phyloP scores from a whole-genome alignment of 2,329 filamentous ascomycete species.

The Lachnellula suecica region DNA sequence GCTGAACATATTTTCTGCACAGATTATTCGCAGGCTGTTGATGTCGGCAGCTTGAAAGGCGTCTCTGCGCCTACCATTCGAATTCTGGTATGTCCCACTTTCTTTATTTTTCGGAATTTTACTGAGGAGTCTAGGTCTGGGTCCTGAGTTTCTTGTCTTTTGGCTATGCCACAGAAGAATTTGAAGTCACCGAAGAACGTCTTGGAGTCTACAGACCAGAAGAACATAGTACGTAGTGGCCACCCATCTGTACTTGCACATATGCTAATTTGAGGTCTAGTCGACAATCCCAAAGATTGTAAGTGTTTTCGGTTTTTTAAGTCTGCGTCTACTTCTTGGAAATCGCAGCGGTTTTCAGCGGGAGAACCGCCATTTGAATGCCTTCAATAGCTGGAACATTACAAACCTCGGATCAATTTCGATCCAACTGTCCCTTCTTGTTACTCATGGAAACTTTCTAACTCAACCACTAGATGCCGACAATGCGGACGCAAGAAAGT shows the following conservation, averaged over 20 bases:
- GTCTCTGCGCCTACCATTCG: slow-evolving; percentile 77
- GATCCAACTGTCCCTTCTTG: no score
- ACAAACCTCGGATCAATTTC: no score
- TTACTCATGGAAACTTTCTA: no score
- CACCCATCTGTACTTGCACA: background rate
- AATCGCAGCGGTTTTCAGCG: no score
- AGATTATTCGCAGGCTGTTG: slow-evolving; percentile 82
- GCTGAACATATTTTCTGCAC: no score
- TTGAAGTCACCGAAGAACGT: slow-evolving; percentile 78
- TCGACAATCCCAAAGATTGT: slow-evolving; percentile 67
- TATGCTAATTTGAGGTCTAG: background rate
- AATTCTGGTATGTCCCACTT: slow-evolving; percentile 54
- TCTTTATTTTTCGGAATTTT: background rate
- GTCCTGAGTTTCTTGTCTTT: slow-evolving; percentile 79
- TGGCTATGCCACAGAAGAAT: slow-evolving; percentile 83
- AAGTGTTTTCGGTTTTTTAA: background rate
- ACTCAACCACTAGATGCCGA: slow-evolving; percentile 58
- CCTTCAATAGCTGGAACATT: no score
- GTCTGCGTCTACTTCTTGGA: no score
- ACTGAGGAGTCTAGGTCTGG: slow-evolving; percentile 55
- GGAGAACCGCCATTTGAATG: no score
- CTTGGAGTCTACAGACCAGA: slow-evolving; percentile 80
- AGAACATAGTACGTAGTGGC: slow-evolving; percentile 46
- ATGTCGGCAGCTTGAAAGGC: slow-evolving; percentile 76
- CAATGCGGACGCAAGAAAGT: slow-evolving; percentile 78